These are phyloP conservation scores for Trichoderma semiorbis DNA, from an alignment of 2,329 filamentous ascomycete genomes.

Conservation along the genomic window DNA sequence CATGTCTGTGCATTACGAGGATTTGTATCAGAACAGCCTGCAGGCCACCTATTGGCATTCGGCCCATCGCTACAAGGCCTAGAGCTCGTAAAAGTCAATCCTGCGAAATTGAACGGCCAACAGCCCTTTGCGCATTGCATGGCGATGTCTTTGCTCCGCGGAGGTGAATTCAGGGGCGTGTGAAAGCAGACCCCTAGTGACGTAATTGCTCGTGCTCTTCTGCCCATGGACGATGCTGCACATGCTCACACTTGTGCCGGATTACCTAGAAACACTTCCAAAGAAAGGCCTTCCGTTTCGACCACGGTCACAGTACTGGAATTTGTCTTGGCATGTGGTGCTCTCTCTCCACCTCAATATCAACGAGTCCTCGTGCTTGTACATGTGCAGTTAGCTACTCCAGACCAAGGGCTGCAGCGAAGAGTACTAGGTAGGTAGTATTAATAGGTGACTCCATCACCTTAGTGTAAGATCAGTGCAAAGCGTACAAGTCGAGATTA, in stretches of 20 bases:
- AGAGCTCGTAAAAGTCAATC: not conserved
- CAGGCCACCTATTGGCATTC: not conserved
- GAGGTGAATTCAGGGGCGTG: slow-evolving; percentile 4
- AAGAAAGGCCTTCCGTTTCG: not conserved
- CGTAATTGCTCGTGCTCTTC: not conserved
- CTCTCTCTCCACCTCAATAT: not conserved
- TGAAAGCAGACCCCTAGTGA: not conserved
- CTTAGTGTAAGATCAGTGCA: not conserved
- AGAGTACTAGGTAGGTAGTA: not conserved
- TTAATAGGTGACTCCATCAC: not conserved
- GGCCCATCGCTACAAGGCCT: not conserved
- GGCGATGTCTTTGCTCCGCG: not conserved
- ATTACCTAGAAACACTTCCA: not conserved
- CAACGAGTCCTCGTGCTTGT: not conserved
- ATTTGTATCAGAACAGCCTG: not conserved
- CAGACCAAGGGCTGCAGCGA: not conserved
- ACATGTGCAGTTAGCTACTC: not conserved
- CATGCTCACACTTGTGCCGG: not conserved
- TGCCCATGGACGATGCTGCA: not conserved
- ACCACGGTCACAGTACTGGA: not conserved
- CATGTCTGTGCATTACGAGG: not conserved
- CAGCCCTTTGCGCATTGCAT: not conserved
- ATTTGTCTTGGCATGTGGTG: not conserved
- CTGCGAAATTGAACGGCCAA: slow-evolving; percentile 1
- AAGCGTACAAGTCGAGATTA: not conserved